Conservation (phyloP, 2,329 filamentous ascomycete genomes). For the Metarhizium guizhouense region DNA sequence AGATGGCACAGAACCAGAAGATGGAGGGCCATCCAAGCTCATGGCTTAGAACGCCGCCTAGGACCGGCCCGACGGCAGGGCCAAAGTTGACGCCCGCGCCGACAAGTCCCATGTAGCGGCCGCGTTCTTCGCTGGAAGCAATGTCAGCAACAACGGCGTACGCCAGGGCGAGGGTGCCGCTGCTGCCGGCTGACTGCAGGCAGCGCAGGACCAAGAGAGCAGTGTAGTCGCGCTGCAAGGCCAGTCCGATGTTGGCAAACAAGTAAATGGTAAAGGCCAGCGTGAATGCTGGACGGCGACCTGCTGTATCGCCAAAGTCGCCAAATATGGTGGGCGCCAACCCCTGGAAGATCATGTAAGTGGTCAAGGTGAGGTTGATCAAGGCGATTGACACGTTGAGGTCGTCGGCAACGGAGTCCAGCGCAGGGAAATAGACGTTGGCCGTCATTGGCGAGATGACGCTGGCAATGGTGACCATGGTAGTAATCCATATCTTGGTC, state of each 20-base stretch:
- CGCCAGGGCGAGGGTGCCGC: constrained; percentile 60
- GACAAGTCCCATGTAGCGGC: constrained; percentile 63
- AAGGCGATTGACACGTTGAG: constrained; percentile 28
- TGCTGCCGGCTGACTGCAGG: constrained; percentile 55
- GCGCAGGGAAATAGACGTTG: constrained; percentile 44
- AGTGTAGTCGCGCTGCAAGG: constrained; percentile 46
- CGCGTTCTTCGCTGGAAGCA: constrained; percentile 58
- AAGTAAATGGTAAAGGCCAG: constrained; percentile 49
- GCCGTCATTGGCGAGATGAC: constrained; percentile 51
- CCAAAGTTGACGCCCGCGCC: constrained; percentile 48
- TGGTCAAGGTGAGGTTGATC: constrained; percentile 44
- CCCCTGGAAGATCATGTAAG: constrained; percentile 56
- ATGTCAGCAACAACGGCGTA: constrained; percentile 67
- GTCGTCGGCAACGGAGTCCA: constrained; percentile 30
- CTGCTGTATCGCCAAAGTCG: constrained; percentile 51
- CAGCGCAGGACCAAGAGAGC: constrained; percentile 52
- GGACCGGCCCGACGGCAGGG: constrained; percentile 46
- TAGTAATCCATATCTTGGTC: constrained; percentile 42
- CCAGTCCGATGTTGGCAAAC: constrained; percentile 49
- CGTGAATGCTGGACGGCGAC: constrained; percentile 53
- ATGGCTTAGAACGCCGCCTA: constrained; percentile 55
- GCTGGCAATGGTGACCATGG: constrained; percentile 42
- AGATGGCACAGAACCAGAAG: constrained; percentile 60
- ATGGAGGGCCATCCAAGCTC: constrained; percentile 59
- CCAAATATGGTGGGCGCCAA: constrained; percentile 53